Conservation (phyloP, 371 early-diverging fungal species). For the Lichtheimia hyalospora region DNA sequence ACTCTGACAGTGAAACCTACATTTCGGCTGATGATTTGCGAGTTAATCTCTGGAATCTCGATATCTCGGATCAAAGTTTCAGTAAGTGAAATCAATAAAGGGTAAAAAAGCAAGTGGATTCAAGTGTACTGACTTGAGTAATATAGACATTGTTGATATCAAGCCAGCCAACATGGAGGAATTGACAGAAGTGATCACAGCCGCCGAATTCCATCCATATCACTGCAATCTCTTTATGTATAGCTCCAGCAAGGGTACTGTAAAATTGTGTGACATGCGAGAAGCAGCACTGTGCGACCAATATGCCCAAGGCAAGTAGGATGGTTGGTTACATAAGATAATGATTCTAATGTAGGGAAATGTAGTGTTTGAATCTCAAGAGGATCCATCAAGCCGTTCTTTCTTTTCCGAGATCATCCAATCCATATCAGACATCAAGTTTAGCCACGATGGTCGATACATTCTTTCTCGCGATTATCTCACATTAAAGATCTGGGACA, state of each 20-base stretch:
- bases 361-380: conserved; percentile 87
- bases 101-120: too few species aligned
- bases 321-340: neutral
- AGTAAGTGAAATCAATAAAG: conserved; percentile 22
- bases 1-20: conserved; percentile 88
- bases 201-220: conserved; percentile 88
- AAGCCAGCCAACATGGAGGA: conserved; percentile 96
- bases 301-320: conserved; percentile 62
- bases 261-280: conserved; percentile 91
- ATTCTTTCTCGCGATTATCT: conserved; percentile 95
- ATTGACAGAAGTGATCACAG: conserved; percentile 93
- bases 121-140: too few species aligned
- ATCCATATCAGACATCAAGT: conserved; percentile 92
- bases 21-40: conserved; percentile 94
- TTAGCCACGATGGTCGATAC: conserved; percentile 93
- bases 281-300: conserved; percentile 83
- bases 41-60: conserved; percentile 92
- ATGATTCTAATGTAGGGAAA: neutral
- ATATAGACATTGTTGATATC: conserved; percentile 87
- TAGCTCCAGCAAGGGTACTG: conserved; percentile 88
- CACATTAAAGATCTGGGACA: conserved; percentile 94
- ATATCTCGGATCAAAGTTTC: conserved; percentile 87
- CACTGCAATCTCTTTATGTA: conserved; percentile 92
- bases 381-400: conserved; percentile 88
- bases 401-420: conserved; percentile 97